Evolutionary conservation across 768 basidiomycete genomes (phyloP).

Genomic region (Podaxis sp.): DNA sequence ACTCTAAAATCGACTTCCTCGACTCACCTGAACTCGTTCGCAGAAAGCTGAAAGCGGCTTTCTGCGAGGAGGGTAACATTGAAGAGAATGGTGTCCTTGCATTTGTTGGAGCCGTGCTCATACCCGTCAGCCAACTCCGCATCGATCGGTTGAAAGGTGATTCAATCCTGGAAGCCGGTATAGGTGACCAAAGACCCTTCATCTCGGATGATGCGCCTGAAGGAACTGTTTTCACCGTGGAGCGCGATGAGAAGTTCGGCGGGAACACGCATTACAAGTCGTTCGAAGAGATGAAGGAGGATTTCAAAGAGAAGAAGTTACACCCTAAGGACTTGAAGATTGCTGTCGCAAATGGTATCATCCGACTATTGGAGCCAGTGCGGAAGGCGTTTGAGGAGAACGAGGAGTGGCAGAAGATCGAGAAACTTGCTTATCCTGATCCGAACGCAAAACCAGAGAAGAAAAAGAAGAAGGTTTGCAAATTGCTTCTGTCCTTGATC

Average conservation of each 20-base stretch:
- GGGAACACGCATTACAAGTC: conserved; percentile 73
- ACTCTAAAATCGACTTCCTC: conserved; percentile 98
- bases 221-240: conserved; percentile 80
- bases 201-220: conserved; percentile 67
- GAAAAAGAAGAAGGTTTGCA: conserved; percentile 64
- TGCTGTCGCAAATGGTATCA: conserved; percentile 72
- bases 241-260: conserved; percentile 78
- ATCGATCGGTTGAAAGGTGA: conserved; percentile 56
- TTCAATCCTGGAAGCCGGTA: conserved; percentile 45
- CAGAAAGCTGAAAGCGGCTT: conserved; percentile 88
- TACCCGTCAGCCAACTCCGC: conserved; percentile 80
- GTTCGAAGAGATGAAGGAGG: conserved; percentile 66
- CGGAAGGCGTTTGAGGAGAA: conserved; percentile 72
- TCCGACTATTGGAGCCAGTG: conserved; percentile 76
- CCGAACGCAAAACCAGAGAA: conserved; percentile 60
- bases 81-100: conserved; percentile 87
- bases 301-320: conserved; percentile 73
- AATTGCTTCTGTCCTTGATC: background rate
- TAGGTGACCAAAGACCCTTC: conserved; percentile 63
- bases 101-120: conserved; percentile 84
- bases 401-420: conserved; percentile 78
- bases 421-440: conserved; percentile 83
- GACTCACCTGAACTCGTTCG: conserved; percentile 81
- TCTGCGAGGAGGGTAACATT: conserved; percentile 91
- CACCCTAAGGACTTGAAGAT: conserved; percentile 92